Conservation (phyloP, 2,329 filamentous ascomycete genomes). For the Sordariomycetes sp. region DNA sequence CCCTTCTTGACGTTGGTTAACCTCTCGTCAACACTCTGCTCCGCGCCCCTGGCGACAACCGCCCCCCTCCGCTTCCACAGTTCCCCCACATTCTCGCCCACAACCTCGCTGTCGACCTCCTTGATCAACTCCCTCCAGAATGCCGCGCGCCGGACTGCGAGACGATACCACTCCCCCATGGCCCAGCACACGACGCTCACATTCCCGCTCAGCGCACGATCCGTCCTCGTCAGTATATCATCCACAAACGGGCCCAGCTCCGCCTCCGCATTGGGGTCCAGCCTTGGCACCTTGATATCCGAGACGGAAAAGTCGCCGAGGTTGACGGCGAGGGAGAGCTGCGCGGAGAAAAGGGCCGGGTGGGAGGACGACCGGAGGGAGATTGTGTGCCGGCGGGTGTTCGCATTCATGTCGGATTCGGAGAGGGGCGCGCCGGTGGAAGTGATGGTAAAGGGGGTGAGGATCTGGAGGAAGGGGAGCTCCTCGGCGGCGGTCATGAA, state of each 20-base stretch:
- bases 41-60: slow-evolving; percentile 9
- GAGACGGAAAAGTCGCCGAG: slow-evolving; percentile 35
- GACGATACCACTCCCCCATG: slow-evolving; percentile 53
- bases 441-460: slow-evolving; percentile 52
- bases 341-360: slow-evolving; percentile 30
- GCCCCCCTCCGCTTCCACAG: slow-evolving; percentile 9
- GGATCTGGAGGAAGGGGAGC: slow-evolving; percentile 55
- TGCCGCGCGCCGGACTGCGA: slow-evolving; percentile 45
- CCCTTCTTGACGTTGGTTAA: slow-evolving; percentile 10
- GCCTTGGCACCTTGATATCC: slow-evolving; percentile 34
- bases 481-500: slow-evolving; percentile 50
- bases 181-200: slow-evolving; percentile 51
- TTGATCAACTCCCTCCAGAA: slow-evolving; percentile 45
- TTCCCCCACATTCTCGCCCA: slow-evolving; percentile 15
- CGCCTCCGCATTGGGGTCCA: slow-evolving; percentile 43
- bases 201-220: slow-evolving; percentile 38
- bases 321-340: slow-evolving; percentile 44
- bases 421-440: slow-evolving; percentile 34
- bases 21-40: slow-evolving; percentile 13
- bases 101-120: slow-evolving; percentile 24
- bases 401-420: slow-evolving; percentile 14
- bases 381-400: slow-evolving; percentile 41
- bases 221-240: slow-evolving; percentile 16
- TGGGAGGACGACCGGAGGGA: slow-evolving; percentile 29
- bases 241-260: slow-evolving; percentile 45